These are phyloP conservation scores for Colletotrichum gloeosporioides DNA, from an alignment of 2,329 filamentous ascomycete species.

Conservation along the genomic window DNA sequence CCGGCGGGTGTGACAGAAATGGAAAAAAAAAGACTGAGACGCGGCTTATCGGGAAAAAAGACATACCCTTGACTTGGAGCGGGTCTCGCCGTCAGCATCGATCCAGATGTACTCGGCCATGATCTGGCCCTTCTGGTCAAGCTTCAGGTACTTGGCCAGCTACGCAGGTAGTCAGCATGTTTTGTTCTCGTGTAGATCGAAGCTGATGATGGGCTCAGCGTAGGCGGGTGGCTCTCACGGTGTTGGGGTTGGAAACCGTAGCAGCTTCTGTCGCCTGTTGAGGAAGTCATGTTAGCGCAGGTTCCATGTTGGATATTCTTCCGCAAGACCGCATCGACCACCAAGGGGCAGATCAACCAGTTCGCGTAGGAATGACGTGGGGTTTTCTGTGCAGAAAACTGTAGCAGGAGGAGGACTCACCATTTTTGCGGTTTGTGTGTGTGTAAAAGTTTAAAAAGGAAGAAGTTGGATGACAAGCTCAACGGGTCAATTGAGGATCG, in stretches of 20 bases:
- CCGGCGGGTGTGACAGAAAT: neutral
- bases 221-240: slow-evolving; percentile 28
- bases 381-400: neutral
- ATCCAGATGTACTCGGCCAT: slow-evolving; percentile 99
- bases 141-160: slow-evolving; percentile 90
- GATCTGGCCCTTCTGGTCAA: slow-evolving; percentile 86
- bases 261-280: slow-evolving; percentile 31
- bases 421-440: slow-evolving; percentile 25
- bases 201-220: neutral
- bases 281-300: slow-evolving; percentile 19
- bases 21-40: slow-evolving; percentile 22
- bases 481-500: neutral
- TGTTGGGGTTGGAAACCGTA: slow-evolving; percentile 36
- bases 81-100: slow-evolving; percentile 80
- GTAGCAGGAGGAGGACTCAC: slow-evolving; percentile 20
- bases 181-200: neutral
- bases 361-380: neutral
- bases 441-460: neutral
- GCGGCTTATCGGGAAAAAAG: slow-evolving; percentile 23
- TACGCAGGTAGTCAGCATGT: slow-evolving; percentile 42
- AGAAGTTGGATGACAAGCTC: neutral
- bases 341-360: neutral
- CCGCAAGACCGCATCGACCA: neutral
- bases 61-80: slow-evolving; percentile 96
- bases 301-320: neutral